Conservation (phyloP, 768 basidiomycete genomes). For the Boletus barrowsii region DNA sequence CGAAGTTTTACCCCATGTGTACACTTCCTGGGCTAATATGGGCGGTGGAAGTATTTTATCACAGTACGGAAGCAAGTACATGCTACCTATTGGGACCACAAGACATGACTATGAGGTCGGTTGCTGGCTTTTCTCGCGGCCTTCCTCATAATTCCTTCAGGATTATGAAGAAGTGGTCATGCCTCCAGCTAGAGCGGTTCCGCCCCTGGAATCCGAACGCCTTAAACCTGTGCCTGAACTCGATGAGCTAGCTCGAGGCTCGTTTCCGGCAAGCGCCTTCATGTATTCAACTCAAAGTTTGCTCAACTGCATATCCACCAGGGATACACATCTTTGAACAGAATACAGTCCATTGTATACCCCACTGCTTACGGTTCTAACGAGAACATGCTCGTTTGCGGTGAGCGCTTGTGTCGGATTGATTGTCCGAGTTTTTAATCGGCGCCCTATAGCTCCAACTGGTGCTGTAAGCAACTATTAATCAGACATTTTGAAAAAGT, state of each 20-base stretch:
- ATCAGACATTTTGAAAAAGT: neutral
- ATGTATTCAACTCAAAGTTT: neutral
- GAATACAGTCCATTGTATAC: slow-evolving; percentile 94
- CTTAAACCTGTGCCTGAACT: slow-evolving; percentile 70
- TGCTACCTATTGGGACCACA: slow-evolving; percentile 80
- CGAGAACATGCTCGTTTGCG: slow-evolving; percentile 84
- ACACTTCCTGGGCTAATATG: slow-evolving; percentile 58
- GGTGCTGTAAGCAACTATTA: slow-evolving; percentile 71
- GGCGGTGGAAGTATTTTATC: slow-evolving; percentile 64
- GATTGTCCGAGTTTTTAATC: neutral
- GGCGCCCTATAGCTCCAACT: slow-evolving; percentile 70
- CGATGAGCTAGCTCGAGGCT: slow-evolving; percentile 72
- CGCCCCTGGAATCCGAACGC: slow-evolving; percentile 67
- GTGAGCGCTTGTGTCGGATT: slow-evolving; percentile 13
- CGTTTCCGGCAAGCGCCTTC: slow-evolving; percentile 67
- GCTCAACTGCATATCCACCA: slow-evolving; percentile 26
- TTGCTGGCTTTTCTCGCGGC: neutral
- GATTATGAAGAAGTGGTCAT: slow-evolving; percentile 87
- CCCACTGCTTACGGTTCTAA: slow-evolving; percentile 92
- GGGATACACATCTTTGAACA: slow-evolving; percentile 86
- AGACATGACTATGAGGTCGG: slow-evolving; percentile 65
- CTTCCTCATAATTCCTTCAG: slow-evolving; percentile 38
- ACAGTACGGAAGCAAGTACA: slow-evolving; percentile 70
- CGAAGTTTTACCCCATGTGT: slow-evolving; percentile 84
- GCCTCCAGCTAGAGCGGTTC: slow-evolving; percentile 79